Percentiles rank a stretch among this genome's conserved stretches.
Evolutionary conservation across 805 yeast species (phyloP).

Genomic region (Ogataea nitratoaversa): DNA sequence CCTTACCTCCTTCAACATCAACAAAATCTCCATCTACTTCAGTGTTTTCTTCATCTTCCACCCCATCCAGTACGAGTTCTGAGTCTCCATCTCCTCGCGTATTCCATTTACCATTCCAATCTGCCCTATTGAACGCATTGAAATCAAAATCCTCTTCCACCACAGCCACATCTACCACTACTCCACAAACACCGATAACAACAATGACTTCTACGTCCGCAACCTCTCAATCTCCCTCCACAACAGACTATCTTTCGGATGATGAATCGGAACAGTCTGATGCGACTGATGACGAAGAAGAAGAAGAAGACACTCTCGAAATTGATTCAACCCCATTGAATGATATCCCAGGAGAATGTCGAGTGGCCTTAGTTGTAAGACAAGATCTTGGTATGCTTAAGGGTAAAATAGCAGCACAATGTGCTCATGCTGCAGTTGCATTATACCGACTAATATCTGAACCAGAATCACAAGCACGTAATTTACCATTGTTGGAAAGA

Average conservation of each 20-base stretch:
- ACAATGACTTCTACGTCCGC: neutral
- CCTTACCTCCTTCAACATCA: conserved; percentile 11
- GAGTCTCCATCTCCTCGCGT: conserved; percentile 9
- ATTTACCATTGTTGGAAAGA: conserved; percentile 58
- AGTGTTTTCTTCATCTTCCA: neutral
- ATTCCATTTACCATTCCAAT: conserved; percentile 10
- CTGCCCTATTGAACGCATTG: conserved; percentile 3
- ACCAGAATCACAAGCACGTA: conserved; percentile 47
- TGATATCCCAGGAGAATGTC: conserved; percentile 70
- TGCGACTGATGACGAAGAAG: conserved; percentile 33
- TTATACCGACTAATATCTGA: conserved; percentile 68
- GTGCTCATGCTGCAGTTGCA: conserved; percentile 95
- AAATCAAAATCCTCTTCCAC: neutral
- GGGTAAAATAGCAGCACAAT: conserved; percentile 97
- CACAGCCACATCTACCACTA: too few species aligned
- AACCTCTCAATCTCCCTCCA: conserved; percentile 17
- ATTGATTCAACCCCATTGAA: conserved; percentile 59
- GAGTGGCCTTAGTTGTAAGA: conserved; percentile 85
- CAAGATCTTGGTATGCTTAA: conserved; percentile 88
- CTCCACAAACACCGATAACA: neutral
- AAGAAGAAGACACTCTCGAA: conserved; percentile 38
- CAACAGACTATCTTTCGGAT: conserved; percentile 22
- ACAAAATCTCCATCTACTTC: conserved; percentile 1
- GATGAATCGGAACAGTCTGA: conserved; percentile 26
- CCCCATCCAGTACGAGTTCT: conserved; percentile 1